Evolutionary conservation across 345 rosid genomes (phyloP).

Genomic region (Pseudoturritis turrita): DNA sequence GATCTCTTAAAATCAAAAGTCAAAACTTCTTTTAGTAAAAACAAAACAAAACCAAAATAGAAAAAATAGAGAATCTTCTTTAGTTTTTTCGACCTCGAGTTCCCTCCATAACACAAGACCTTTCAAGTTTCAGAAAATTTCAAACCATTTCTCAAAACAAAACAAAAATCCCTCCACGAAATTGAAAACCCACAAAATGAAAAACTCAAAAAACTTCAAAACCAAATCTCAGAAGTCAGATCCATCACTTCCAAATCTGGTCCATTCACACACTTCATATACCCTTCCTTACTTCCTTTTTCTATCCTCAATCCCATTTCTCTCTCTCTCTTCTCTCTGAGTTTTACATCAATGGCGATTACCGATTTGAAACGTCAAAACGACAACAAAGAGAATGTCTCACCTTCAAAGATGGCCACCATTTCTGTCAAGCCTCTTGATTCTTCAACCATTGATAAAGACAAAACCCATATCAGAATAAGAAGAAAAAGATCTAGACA

Average conservation of each 20-base stretch:
- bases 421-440: slow-evolving; percentile 1
- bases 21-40: slow-evolving; percentile 1
- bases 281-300: slow-evolving; percentile 8
- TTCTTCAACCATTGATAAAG: slow-evolving; percentile 13
- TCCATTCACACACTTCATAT: slow-evolving; percentile 22
- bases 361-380: background rate
- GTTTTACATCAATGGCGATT: slow-evolving; percentile 23
- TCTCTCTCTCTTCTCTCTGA: slow-evolving; percentile 5
- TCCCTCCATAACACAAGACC: slow-evolving; percentile 31
- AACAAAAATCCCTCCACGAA: slow-evolving; percentile 26
- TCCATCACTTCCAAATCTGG: slow-evolving; percentile 5
- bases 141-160: slow-evolving; percentile 8
- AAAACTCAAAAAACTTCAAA: slow-evolving; percentile 14
- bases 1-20: background rate
- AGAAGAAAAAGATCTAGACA: slow-evolving; percentile 19
- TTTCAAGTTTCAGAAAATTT: background rate
- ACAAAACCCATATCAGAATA: slow-evolving; percentile 13
- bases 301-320: background rate
- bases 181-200: background rate
- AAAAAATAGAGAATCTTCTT: background rate
- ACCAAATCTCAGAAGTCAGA: slow-evolving; percentile 25
- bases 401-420: background rate
- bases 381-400: slow-evolving; percentile 29
- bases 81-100: slow-evolving; percentile 3
- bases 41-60: slow-evolving; percentile 9